A percentile compares a stretch with the other conserved stretches of the same genome.
These are phyloP conservation scores for Nannizzia gypsea DNA, from an alignment of 2,329 filamentous ascomycete genomes.

Conservation along the genomic window DNA sequence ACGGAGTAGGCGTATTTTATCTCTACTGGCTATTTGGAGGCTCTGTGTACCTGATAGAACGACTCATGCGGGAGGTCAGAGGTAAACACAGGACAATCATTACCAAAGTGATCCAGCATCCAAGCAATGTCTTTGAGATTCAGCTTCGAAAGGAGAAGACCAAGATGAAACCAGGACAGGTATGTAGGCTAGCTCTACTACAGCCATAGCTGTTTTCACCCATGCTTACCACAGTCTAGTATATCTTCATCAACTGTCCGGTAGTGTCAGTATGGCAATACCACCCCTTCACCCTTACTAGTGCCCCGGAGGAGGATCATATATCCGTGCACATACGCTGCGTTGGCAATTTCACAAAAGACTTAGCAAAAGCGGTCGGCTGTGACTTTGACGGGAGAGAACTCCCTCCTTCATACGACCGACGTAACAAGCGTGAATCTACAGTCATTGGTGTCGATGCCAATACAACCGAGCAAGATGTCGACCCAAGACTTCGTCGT, in stretches of 20 bases:
- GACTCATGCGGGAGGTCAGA: constrained; percentile 64
- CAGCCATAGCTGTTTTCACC: background rate
- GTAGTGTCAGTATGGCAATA: constrained; percentile 82
- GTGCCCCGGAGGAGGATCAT: constrained; percentile 79
- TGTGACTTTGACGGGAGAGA: constrained; percentile 51
- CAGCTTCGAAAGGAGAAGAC: constrained; percentile 86
- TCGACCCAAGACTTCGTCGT: constrained; percentile 59
- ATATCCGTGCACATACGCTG: constrained; percentile 77
- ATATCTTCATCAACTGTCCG: constrained; percentile 81
- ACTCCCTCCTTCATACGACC: background rate
- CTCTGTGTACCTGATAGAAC: constrained; percentile 67
- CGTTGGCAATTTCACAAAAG: constrained; percentile 69
- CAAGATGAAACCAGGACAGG: constrained; percentile 64
- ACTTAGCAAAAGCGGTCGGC: constrained; percentile 57
- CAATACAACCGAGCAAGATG: constrained; percentile 39
- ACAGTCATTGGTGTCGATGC: constrained; percentile 58
- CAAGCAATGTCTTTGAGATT: constrained; percentile 78
- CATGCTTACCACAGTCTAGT: constrained; percentile 33
- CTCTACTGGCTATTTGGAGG: constrained; percentile 82
- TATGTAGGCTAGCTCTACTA: constrained; percentile 13
- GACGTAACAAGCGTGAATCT: constrained; percentile 34
- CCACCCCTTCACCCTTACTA: constrained; percentile 76
- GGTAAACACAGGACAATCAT: constrained; percentile 76
- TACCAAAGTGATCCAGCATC: constrained; percentile 80
- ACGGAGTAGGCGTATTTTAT: constrained; percentile 70